Percentiles rank a stretch among this genome's conserved stretches.
Conservation (phyloP, 495 filamentous ascomycete genomes). For the Podospora comata region DNA sequence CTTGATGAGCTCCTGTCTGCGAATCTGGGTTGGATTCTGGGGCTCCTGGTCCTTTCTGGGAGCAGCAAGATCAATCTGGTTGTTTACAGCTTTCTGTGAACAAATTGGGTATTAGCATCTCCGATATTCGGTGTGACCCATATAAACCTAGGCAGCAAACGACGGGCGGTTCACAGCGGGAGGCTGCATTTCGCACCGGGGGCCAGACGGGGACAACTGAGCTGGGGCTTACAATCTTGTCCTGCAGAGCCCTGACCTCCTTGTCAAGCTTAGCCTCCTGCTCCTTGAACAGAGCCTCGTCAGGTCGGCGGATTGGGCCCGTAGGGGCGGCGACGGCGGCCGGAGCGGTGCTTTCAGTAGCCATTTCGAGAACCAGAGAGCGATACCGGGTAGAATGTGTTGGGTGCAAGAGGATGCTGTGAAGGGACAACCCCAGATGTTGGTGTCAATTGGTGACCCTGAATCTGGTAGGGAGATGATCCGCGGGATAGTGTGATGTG, state of each 20-base stretch:
- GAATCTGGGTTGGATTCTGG: slow-evolving; percentile 68
- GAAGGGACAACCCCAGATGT: slow-evolving; percentile 7
- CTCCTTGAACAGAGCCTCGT: slow-evolving; percentile 67
- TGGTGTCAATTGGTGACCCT: background rate
- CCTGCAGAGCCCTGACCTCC: slow-evolving; percentile 68
- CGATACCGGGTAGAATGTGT: slow-evolving; percentile 14
- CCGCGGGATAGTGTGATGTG: background rate
- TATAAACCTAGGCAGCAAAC: background rate
- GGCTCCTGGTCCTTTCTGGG: slow-evolving; percentile 65
- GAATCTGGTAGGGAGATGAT: background rate
- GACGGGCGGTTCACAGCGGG: slow-evolving; percentile 2
- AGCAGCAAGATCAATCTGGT: slow-evolving; percentile 75
- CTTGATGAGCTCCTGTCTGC: slow-evolving; percentile 74
- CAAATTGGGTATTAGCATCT: slow-evolving; percentile 10
- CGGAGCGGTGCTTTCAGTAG: slow-evolving; percentile 38
- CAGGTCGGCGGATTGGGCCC: slow-evolving; percentile 67
- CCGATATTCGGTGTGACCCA: background rate
- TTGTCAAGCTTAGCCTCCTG: slow-evolving; percentile 75
- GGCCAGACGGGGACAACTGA: background rate
- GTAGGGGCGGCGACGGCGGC: slow-evolving; percentile 43
- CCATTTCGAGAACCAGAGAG: slow-evolving; percentile 35
- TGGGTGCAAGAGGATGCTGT: slow-evolving; percentile 5
- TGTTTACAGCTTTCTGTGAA: slow-evolving; percentile 72
- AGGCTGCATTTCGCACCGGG: slow-evolving; percentile 1
- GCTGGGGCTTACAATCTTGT: slow-evolving; percentile 65